Base-by-base conservation (phyloP, 2,329 filamentous ascomycete species). In the Lasiodiplodia gonubiensis region DNA sequence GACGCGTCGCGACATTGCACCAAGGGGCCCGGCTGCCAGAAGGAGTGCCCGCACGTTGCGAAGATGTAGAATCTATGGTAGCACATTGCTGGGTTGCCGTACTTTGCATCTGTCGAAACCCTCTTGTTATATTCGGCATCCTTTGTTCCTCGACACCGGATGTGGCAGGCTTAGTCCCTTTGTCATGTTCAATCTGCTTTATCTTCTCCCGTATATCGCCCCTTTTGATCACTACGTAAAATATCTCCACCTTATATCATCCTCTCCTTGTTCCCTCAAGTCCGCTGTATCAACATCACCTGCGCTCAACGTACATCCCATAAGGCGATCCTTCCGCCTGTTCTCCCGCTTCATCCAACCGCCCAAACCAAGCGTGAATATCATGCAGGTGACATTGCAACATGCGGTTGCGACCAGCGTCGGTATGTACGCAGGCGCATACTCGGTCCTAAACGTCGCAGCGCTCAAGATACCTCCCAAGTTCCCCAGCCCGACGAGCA, bases 41-140 rank as follows among this genome's bases (percentile, higher is more conserved):
- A 72, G 18, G 77, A 76, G 71, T 83, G 81, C 23, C 81, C 80
- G 72, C 81, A 83, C 37, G 73, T 75, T 8, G 76, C 68, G 71
- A 80, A 82, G 67, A 82, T 78, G 72, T 75, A 77, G 37, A 80
- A 75, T 48, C 74, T 77, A 70, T 82, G 79, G 70, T 79, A 80
- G 73, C 81, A 82, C 80, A 83, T 83, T 33, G 53, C 14, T 18
- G 39, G 10, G 8, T 33, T 33, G 30, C 30, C 7, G 8, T 8
- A 6, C 7, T 8, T 8, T 33, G 30, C 30, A 33, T 33, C 30
- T 33, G 30, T 33, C 10, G 30, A 33, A 33, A 8, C 30, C 30
- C 4, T 33, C 30, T 33, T 33, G 30, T 33, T 33, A 33, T 33
- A 33, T 33, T 10, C 30, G 30, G 30, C 30, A 33, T 33, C 30